phyloP scores from a whole-genome alignment of 2,329 filamentous ascomycete species.

The Mollisiaceae sp. region DNA sequence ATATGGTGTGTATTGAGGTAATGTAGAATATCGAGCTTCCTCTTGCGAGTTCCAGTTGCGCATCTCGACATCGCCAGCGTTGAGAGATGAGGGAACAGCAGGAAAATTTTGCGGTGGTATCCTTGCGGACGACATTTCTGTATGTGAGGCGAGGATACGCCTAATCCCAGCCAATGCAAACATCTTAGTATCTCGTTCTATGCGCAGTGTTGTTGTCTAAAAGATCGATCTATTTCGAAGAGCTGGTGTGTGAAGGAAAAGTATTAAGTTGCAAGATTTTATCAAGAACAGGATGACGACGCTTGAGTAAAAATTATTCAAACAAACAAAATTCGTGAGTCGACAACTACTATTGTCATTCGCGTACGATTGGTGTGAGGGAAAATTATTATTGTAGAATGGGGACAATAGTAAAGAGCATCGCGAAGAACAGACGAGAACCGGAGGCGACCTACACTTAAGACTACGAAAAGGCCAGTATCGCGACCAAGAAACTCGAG shows the following conservation, averaged over 20 bases:
- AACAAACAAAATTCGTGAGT: constrained; percentile 29
- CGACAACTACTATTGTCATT: constrained; percentile 29
- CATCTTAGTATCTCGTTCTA: constrained; percentile 39
- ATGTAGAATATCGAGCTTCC: constrained; percentile 54
- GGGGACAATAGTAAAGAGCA: constrained; percentile 32
- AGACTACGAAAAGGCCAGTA: constrained; percentile 23
- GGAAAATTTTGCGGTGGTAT: constrained; percentile 37
- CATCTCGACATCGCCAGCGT: constrained; percentile 40
- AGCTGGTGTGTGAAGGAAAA: constrained; percentile 1
- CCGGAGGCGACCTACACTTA: constrained; percentile 33
- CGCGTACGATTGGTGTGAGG: constrained; percentile 5
- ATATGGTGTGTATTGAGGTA: constrained; percentile 82
- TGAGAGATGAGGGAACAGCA: constrained; percentile 46
- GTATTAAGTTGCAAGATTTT: constrained; percentile 25
- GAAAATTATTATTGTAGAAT: constrained; percentile 31
- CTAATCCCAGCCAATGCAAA: constrained; percentile 41
- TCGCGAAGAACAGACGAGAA: constrained; percentile 14
- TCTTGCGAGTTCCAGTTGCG: constrained; percentile 33
- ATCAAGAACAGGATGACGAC: constrained; percentile 16
- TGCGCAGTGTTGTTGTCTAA: constrained; percentile 21
- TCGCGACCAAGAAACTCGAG: constrained; percentile 26
- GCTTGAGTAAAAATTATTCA: constrained; percentile 25
- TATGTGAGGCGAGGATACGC: constrained; percentile 39
- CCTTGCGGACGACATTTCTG: constrained; percentile 43
- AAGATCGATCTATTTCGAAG: constrained; percentile 13